Base-by-base conservation (phyloP, 768 basidiomycete species). In the Termitomyces sp. region DNA sequence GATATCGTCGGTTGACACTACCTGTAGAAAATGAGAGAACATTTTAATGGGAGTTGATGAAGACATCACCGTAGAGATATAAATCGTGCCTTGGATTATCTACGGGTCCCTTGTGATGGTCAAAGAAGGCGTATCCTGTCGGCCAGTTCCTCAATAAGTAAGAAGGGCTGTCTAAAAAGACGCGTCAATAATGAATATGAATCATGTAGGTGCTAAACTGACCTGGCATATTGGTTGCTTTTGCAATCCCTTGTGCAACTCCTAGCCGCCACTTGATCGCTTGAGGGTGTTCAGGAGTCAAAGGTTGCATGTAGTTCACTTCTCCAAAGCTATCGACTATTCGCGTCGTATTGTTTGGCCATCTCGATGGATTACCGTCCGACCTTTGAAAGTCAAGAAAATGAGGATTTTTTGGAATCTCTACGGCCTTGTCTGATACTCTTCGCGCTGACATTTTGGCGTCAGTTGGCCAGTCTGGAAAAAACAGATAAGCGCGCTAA, bases 71-170 rank as follows among this genome's bases (percentile, higher is more conserved):
- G 57, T 79, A 83, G 26, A 94, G 79, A 73, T 94, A 94, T 16
- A 86, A 72, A 67, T 94, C 92, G 59, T 87, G 85, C 57, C 92
- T 76, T 22, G 87, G 82, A 39, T 70, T 69, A 12, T 56, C 63
- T 37, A 65, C 72, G 7, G 75, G 72, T 0, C 91, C 88, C 67
- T 91, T 91, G 59, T 87, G 76, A 61, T 94, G 92, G 65, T 89
- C 85, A 63, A 74, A 92, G 71, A 93, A 74, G 24, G 76, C 74
- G 72, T 94, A 94, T 18, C 81, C 80, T 18, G 72, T 68, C 0
- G 92, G 92, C 75, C 85, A 92, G 52, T 70, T 62, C 57, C 78
- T 79, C 34, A 94, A 72, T 26, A 87, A 79, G 65, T 91, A 89
- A 9, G 61, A 74, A 10, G 69, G 74, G 12, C 81, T 83, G 36